phyloP scores from a whole-genome alignment of 768 basidiomycete species.

The Phylloporus sp. region DNA sequence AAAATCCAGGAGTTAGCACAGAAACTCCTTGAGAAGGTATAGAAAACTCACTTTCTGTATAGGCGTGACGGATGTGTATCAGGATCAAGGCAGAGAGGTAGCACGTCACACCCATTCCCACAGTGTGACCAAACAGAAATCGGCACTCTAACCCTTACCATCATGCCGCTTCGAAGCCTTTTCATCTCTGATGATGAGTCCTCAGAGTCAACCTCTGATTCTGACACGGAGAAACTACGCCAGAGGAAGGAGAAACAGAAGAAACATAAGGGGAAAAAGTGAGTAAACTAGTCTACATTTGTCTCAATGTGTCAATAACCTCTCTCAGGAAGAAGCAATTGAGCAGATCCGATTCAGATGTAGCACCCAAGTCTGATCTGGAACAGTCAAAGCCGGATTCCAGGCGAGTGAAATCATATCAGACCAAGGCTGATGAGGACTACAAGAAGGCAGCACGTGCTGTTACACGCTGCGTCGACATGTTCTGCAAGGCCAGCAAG shows the following conservation, averaged over 20 bases:
- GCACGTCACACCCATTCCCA: no score
- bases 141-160: background rate
- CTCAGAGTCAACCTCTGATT: background rate
- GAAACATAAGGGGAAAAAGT: background rate
- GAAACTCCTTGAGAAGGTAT: background rate
- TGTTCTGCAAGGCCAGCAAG: background rate
- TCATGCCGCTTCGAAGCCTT: background rate
- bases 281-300: background rate
- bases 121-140: background rate
- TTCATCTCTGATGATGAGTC: background rate
- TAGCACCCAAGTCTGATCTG: background rate
- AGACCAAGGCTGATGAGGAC: background rate
- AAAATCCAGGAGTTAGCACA: background rate
- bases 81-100: no score
- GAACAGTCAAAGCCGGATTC: background rate
- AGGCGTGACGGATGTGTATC: background rate
- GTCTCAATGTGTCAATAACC: background rate
- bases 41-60: background rate
- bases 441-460: background rate
- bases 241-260: background rate
- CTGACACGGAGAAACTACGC: background rate
- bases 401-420: background rate
- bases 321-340: background rate
- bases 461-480: background rate
- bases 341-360: background rate